Evolutionary conservation across 2,329 filamentous ascomycete species (phyloP).

Genomic region (Fonsecaea nubica): DNA sequence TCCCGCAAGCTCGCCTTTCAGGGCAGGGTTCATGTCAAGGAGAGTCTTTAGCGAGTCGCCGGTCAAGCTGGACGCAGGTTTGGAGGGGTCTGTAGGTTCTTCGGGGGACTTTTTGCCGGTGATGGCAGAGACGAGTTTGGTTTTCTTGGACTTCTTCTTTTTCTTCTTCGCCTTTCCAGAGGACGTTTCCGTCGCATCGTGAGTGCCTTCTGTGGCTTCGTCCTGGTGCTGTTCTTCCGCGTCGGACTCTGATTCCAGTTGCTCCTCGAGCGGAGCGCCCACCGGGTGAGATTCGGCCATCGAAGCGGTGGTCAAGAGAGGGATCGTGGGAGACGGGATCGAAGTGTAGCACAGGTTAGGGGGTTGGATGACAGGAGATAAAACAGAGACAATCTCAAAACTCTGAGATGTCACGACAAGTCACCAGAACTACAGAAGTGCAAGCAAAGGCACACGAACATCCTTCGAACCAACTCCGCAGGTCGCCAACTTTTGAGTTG

Average conservation of each 20-base stretch:
- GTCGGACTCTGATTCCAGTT: slow-evolving; percentile 38
- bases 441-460: slow-evolving; percentile 6
- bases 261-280: slow-evolving; percentile 23
- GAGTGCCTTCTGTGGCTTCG: slow-evolving; percentile 8
- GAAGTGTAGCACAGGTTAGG: background rate
- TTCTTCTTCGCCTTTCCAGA: slow-evolving; percentile 35
- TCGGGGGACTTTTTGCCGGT: slow-evolving; percentile 30
- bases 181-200: slow-evolving; percentile 17
- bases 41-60: slow-evolving; percentile 42
- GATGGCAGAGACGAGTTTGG: slow-evolving; percentile 37
- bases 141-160: slow-evolving; percentile 40
- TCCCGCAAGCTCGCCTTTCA: slow-evolving; percentile 75
- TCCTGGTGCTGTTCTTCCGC: slow-evolving; percentile 33
- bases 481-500: background rate
- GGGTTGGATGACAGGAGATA: background rate
- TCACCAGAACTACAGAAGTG: background rate
- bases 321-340: background rate
- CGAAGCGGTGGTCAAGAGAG: background rate
- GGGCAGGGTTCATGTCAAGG: slow-evolving; percentile 62
- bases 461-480: background rate
- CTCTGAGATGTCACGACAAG: background rate
- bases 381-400: background rate
- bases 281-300: slow-evolving; percentile 25
- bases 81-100: slow-evolving; percentile 32
- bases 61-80: slow-evolving; percentile 31